Percentiles rank a stretch among this genome's conserved stretches.
Conservation (phyloP, 768 basidiomycete genomes). For the Termitomyces sp. region DNA sequence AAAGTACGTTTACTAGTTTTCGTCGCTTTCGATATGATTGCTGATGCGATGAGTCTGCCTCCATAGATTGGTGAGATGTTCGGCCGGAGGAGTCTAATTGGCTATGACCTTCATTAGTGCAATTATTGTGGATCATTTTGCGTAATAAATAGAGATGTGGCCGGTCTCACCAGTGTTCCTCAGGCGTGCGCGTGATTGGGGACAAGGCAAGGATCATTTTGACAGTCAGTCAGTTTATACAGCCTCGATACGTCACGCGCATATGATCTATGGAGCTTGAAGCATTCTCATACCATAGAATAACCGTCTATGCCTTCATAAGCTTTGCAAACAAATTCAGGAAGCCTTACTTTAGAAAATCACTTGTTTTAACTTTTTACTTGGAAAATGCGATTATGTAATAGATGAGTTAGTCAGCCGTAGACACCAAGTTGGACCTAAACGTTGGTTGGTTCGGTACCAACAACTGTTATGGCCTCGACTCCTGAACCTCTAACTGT, state of each 20-base stretch:
- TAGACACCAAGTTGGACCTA: too few relatives aligned
- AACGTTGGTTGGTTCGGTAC: too few relatives aligned
- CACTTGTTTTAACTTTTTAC: not conserved
- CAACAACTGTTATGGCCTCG: slow-evolving; percentile 32
- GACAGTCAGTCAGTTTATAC: not conserved
- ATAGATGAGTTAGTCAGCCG: slow-evolving; percentile 4
- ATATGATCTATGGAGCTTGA: not conserved
- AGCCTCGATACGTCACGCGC: not conserved
- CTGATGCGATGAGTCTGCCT: not conserved
- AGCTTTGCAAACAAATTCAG: not conserved
- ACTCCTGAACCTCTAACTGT: slow-evolving; percentile 41
- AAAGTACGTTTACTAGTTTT: slow-evolving; percentile 39
- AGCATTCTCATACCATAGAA: not conserved
- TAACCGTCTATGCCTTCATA: not conserved
- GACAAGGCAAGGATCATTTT: not conserved
- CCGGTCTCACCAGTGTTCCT: not conserved
- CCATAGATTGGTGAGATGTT: slow-evolving; percentile 81
- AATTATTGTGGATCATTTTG: slow-evolving; percentile 2
- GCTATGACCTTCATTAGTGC: slow-evolving; percentile 60
- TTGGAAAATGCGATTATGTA: slow-evolving; percentile 1
- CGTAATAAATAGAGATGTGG: slow-evolving; percentile 9
- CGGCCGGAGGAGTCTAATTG: slow-evolving; percentile 73
- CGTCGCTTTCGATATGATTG: not conserved
- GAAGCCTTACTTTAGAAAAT: not conserved
- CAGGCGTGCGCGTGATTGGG: not conserved